Base-by-base conservation (phyloP, 148 eudicot species). In the Polygonum aviculare region DNA sequence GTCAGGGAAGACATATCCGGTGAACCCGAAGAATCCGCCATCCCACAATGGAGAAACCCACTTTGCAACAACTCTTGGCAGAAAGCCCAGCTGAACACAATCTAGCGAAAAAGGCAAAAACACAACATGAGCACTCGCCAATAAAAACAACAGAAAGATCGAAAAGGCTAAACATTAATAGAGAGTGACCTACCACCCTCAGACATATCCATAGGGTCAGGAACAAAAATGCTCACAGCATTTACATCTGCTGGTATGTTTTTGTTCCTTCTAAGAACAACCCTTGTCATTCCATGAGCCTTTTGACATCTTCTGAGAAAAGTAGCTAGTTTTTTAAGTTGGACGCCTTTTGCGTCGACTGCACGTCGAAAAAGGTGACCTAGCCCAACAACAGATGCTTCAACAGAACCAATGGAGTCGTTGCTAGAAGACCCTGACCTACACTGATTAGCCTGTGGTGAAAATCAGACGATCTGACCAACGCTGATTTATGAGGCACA, bases 31-130 rank as follows among this genome's bases (percentile, higher is more conserved):
- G 75, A 88, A 78, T 67, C 91, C 97, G 48, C 22, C 54, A 84
- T 94, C 97, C 84, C 90, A 88, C 59, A 94, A 75, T 75, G 97
- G 97, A 83, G 98, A 90, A 74, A 90, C 90, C 97, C 97, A 94
- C 77, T 87, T 90, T 76, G 98, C 98, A 63, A 88, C 74, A 81
- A 80, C 79, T 81, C 91, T 88, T 16, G 98, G 97, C 38, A 94
- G 87, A 85, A 94, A 94, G 15, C 98, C 98, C 74, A 94, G 83
- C 84, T 94, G 98, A 70, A 94, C 81, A 74, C 78, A 86, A 81
- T 87, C 97, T 91, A 84, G 72, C 7, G 39, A 71, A 79, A 83
- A 41, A 77, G 54, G 60, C 45, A 60, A 79, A n/a, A 59, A 22
- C 26, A 59, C 3, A 21, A 5, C 8, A 12, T 2, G 15, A 33